Evolutionary conservation across 2,329 filamentous ascomycete species (phyloP).

Genomic region (Magnaporthales sp.): DNA sequence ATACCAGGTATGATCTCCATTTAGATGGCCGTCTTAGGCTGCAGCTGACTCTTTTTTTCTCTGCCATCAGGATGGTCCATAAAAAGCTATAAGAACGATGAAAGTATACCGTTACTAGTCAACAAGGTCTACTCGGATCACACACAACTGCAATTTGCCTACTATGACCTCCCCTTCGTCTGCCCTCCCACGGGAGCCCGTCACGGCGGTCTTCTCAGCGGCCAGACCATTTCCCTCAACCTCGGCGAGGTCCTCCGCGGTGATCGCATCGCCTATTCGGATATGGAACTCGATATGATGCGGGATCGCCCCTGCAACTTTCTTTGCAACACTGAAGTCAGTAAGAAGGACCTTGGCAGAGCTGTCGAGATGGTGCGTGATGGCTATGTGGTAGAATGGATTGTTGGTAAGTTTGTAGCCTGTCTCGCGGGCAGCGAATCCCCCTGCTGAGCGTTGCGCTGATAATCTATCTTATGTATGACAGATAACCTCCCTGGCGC

Average conservation of each 20-base stretch:
- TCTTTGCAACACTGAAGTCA: constrained; percentile 62
- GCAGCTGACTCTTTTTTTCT: constrained; percentile 11
- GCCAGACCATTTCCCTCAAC: constrained; percentile 72
- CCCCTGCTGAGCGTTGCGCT: not conserved
- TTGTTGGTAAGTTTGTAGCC: constrained; percentile 37
- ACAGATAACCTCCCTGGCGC: constrained; percentile 77
- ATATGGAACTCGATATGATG: constrained; percentile 72
- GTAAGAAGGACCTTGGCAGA: constrained; percentile 54
- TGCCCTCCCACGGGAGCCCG: constrained; percentile 68
- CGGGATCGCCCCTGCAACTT: constrained; percentile 64
- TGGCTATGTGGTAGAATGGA: constrained; percentile 87
- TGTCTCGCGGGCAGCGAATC: not conserved
- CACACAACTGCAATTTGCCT: constrained; percentile 85
- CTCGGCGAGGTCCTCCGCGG: constrained; percentile 81
- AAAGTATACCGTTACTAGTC: constrained; percentile 75
- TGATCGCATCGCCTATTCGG: constrained; percentile 76
- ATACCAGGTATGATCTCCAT: constrained; percentile 58
- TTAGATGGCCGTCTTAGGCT: not conserved
- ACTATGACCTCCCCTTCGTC: constrained; percentile 80
- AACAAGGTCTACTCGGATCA: constrained; percentile 90
- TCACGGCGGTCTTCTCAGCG: constrained; percentile 61
- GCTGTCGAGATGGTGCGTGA: constrained; percentile 66
- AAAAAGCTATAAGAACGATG: constrained; percentile 67
- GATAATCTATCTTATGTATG: not conserved
- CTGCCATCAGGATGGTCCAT: constrained; percentile 61